Evolutionary conservation across 164 flowering plant genomes (phyloP).

Genomic region (Amborella trichopoda): DNA sequence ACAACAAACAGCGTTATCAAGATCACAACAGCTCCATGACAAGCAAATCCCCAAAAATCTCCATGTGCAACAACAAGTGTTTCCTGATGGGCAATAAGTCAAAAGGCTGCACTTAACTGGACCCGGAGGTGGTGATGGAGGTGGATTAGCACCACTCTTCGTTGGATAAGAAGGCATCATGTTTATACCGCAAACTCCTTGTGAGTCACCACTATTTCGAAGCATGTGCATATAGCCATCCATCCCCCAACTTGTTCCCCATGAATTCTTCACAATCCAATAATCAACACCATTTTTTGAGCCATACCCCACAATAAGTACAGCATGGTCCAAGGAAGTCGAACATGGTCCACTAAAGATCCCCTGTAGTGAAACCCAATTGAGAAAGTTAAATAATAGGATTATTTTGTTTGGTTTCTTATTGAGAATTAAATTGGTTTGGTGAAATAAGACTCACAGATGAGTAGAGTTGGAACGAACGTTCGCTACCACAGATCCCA

Average conservation of each 20-base stretch:
- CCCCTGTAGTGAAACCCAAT: constrained; percentile 36
- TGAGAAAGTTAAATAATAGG: too few species aligned
- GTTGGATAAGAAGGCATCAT: constrained; percentile 80
- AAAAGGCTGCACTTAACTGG: constrained; percentile 60
- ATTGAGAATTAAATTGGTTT: neutral
- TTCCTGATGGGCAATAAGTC: constrained; percentile 44
- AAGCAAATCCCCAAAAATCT: constrained; percentile 58
- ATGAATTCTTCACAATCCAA: constrained; percentile 88
- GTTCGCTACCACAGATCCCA: constrained; percentile 84
- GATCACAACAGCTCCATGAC: constrained; percentile 71
- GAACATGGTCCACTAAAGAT: constrained; percentile 80
- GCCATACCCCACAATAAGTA: constrained; percentile 70
- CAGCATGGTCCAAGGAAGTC: constrained; percentile 74
- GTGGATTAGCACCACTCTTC: constrained; percentile 80
- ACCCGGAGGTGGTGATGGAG: constrained; percentile 64
- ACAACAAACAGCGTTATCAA: constrained; percentile 74
- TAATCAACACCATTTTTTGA: constrained; percentile 69
- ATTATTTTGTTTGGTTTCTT: neutral
- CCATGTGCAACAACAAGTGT: constrained; percentile 77
- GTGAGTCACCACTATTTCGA: constrained; percentile 38
- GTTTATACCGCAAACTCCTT: constrained; percentile 87
- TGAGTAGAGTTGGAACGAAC: constrained; percentile 80
- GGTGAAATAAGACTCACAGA: constrained; percentile 32
- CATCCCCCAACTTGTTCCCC: constrained; percentile 88
- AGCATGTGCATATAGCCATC: constrained; percentile 65